These are phyloP conservation scores for Mortierella sp. DNA, from an alignment of 371 early-diverging fungal genomes.

Conservation along the genomic window DNA sequence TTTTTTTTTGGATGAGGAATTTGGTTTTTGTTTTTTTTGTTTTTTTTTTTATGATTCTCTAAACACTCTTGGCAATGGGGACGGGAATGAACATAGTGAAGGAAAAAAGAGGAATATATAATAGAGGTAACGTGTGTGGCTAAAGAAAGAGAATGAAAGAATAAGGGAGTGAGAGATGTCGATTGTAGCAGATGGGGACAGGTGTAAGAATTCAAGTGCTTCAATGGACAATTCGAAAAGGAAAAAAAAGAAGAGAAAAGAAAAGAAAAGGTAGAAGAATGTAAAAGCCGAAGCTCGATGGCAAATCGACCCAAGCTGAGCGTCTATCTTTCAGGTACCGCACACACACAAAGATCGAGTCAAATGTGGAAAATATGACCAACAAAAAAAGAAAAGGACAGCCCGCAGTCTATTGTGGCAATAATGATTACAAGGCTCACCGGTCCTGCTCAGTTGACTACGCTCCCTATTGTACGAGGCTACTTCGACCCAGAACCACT, in stretches of 20 bases:
- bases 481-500: not conserved
- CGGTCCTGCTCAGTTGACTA: not conserved
- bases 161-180: not conserved
- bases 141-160: not conserved
- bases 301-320: not conserved
- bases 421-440: constrained; percentile 1
- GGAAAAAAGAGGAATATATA: not conserved
- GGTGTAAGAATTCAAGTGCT: constrained; percentile 11
- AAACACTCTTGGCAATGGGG: constrained; percentile 23
- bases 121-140: not conserved
- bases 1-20: not conserved
- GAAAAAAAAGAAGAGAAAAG: constrained; percentile 4
- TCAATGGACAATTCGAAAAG: constrained; percentile 10
- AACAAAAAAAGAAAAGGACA: not conserved
- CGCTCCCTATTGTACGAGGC: not conserved
- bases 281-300: constrained; percentile 1
- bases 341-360: not conserved
- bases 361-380: constrained; percentile 9
- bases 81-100: constrained; percentile 27
- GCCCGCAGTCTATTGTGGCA: not conserved
- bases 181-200: not conserved
- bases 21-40: not conserved
- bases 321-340: not conserved
- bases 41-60: constrained; percentile 34
- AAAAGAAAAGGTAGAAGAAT: constrained; percentile 6